phyloP scores from a whole-genome alignment of 2,329 filamentous ascomycete genomes.

The Dothidotthia symphoricarpi region DNA sequence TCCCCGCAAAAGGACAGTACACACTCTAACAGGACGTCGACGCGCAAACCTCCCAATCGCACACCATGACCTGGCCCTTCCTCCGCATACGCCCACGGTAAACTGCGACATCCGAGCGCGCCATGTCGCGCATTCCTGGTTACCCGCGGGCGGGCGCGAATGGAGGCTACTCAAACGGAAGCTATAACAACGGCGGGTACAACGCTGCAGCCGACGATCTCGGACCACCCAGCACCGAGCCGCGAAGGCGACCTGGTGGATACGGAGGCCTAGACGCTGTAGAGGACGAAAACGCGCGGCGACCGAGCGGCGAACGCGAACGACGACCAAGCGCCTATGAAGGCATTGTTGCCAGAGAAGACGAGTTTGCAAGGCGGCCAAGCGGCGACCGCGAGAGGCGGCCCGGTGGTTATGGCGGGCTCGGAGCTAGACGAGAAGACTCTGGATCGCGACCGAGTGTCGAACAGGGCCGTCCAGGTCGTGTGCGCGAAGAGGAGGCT shows the following conservation, averaged over 20 bases:
- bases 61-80: constrained; percentile 15
- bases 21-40: constrained; percentile 8
- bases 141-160: constrained; percentile 34
- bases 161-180: constrained; percentile 42
- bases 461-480: constrained; percentile 15
- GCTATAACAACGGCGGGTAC: constrained; percentile 21
- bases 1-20: constrained; percentile 23
- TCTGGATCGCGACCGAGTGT: constrained; percentile 18
- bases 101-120: constrained; percentile 9
- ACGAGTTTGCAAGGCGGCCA: constrained; percentile 13
- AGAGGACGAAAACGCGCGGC: constrained; percentile 16
- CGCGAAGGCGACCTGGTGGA: constrained; percentile 34
- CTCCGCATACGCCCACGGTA: constrained; percentile 4
- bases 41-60: constrained; percentile 7
- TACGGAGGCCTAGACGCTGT: constrained; percentile 27
- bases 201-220: constrained; percentile 17
- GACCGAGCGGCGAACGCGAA: constrained; percentile 18
- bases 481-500: constrained; percentile 29
- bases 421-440: constrained; percentile 30
- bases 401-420: constrained; percentile 27
- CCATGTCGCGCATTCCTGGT: constrained; percentile 41
- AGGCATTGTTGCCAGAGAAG: constrained; percentile 8
- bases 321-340: constrained; percentile 14
- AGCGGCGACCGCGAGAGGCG: constrained; percentile 29
- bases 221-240: constrained; percentile 25